These are phyloP conservation scores for Beauveria asiatica DNA, from an alignment of 2,329 filamentous ascomycete species.

Conservation along the genomic window DNA sequence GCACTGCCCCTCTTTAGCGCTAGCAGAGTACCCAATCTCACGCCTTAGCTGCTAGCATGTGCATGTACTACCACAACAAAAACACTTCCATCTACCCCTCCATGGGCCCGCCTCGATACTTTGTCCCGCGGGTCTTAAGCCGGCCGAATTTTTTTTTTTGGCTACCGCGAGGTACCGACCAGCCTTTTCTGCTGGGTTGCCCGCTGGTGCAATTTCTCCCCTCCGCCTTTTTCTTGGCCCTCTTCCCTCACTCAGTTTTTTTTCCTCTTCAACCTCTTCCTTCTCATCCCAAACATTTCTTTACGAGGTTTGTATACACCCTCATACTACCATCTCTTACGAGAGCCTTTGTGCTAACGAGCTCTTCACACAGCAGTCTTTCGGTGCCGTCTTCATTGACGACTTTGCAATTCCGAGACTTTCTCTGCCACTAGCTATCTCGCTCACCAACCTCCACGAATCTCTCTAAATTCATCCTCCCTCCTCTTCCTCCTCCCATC, in stretches of 20 bases:
- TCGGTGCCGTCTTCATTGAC: slow-evolving; percentile 3
- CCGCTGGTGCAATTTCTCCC: slow-evolving; percentile 1
- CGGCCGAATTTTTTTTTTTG: slow-evolving; percentile 1
- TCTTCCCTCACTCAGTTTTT: neutral
- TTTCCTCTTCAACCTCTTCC: neutral
- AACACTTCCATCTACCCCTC: slow-evolving; percentile 1
- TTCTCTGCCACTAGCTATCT: slow-evolving; percentile 13
- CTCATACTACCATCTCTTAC: neutral
- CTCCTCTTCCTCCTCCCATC: slow-evolving; percentile 16
- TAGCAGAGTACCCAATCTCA: neutral
- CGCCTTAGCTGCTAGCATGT: neutral
- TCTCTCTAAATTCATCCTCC: slow-evolving; percentile 17
- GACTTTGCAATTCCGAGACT: neutral
- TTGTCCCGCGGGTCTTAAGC: slow-evolving; percentile 2
- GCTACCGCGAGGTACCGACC: slow-evolving; percentile 8
- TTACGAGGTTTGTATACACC: neutral
- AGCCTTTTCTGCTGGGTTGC: neutral
- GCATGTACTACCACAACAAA: neutral
- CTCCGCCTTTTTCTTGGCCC: slow-evolving; percentile 8
- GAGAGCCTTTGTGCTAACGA: slow-evolving; percentile 4
- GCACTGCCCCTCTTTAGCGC: neutral
- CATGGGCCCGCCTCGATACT: slow-evolving; percentile 2
- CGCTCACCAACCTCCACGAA: slow-evolving; percentile 23
- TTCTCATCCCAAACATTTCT: neutral
- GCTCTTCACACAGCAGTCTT: neutral